phyloP scores from a whole-genome alignment of 768 basidiomycete genomes.

The Infundibulicybe gibba region DNA sequence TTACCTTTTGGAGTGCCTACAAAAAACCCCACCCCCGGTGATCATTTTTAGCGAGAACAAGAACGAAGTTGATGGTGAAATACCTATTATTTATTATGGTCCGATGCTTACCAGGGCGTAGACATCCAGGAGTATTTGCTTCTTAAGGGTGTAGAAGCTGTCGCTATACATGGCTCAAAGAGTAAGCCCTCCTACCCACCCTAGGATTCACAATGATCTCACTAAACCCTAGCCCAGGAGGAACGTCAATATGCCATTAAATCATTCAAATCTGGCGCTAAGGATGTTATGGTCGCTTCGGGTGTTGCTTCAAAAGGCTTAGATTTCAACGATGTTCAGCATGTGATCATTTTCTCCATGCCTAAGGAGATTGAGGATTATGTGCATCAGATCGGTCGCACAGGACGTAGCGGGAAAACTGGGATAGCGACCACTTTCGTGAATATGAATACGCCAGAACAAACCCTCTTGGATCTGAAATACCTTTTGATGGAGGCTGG shows the following conservation, averaged over 20 bases:
- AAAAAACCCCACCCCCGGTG: conserved; percentile 97
- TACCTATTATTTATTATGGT: conserved; percentile 4
- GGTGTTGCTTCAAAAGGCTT: conserved; percentile 97
- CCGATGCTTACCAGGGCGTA: conserved; percentile 21
- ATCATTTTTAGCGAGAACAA: conserved; percentile 99
- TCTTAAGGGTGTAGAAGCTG: conserved; percentile 96
- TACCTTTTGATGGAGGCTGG: conserved; percentile 96
- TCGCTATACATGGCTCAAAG: conserved; percentile 98
- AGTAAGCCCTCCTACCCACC: conserved; percentile 43
- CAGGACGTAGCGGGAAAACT: conserved; percentile 95
- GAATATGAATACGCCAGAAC: conserved; percentile 96
- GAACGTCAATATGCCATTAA: conserved; percentile 99
- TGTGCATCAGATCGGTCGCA: conserved; percentile 98
- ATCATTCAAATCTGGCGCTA: conserved; percentile 94
- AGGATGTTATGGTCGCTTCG: conserved; percentile 99
- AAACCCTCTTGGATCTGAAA: conserved; percentile 94
- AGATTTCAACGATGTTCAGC: conserved; percentile 98
- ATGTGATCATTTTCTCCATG: conserved; percentile 99
- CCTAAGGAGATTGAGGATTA: conserved; percentile 99
- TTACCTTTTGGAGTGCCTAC: conserved; percentile 93
- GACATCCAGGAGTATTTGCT: conserved; percentile 98
- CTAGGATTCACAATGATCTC: not conserved
- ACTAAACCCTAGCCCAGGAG: conserved; percentile 71
- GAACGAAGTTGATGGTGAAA: conserved; percentile 97
- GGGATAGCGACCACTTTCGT: conserved; percentile 99